Base-by-base conservation (phyloP, 768 basidiomycete species). In the Trametes sanguinea region DNA sequence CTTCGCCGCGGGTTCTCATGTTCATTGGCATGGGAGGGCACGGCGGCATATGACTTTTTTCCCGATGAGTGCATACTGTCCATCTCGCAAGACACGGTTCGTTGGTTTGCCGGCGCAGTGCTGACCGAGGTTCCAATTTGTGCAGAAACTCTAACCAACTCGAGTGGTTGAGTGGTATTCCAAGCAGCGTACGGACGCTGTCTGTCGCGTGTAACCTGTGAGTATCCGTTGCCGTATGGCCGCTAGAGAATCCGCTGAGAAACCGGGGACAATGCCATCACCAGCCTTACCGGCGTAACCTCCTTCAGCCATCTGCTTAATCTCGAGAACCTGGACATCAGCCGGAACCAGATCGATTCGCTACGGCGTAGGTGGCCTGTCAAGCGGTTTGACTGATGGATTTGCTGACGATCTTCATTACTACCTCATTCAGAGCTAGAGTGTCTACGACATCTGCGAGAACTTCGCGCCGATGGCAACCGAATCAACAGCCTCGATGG, bases 381-480 rank as follows among this genome's bases (percentile, higher is more conserved):
- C 42, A 16, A 43, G 42, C 7, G 9, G 42, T n/a, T 40, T 35
- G 43, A 27, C 42, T 13, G 48, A 44, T 44, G 17, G 42, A 37
- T 33, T 17, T 14, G 13, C 9, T 57, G 54, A 32, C 42, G 47
- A 45, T 46, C 51, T 37, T 51, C 47, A 53, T 32, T 17, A 37
- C 8, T 54, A 14, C 60, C 58, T 52, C 51, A 61, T 66, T 35
- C 71, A 97, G 95, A 97, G 73, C 79, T 98, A 32, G 82, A 84
- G 62, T 92, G 90, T 72, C 82, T 98, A 57, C 82, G 85, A 62
- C 93, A 92, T 72, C 78, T 98, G 57, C 85, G 93, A 39, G 94
- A 98, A 72, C 84, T 99, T 56, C 89, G 85, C 58, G 90, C 91
- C n/a, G 94, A 98, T 71, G 83, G 85, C 54, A 98, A 98, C 76